Base-by-base conservation (phyloP, 768 basidiomycete species). In the Amanita rubescens region DNA sequence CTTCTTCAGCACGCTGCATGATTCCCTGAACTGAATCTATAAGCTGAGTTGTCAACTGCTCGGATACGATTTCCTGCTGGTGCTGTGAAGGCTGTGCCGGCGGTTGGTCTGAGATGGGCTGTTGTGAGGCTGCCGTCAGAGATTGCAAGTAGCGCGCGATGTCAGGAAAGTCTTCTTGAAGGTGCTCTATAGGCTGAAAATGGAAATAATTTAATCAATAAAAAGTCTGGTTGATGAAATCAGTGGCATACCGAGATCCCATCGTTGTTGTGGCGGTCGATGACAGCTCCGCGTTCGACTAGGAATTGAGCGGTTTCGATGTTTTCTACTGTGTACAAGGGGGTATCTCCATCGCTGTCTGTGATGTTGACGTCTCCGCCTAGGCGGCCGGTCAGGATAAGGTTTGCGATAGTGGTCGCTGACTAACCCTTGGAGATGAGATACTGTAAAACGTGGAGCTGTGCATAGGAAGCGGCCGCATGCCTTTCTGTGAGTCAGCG, bases 381-480 rank as follows among this genome's bases (percentile, higher is more conserved):
- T 84, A 52, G 47, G 5, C 17, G 35, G 39, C 48, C 22, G 32
- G 51, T 48, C 17, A 56, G 48, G 34, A 47, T 51, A 37, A 33
- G 56, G 54, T 49, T 46, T 57, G 42, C 45, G 35, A 45, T 48
- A 47, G 10, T 19, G 20, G 35, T 54, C 14, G 50, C 49, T 41
- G 49, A 46, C 57, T 45, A 5, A 85, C 89, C 89, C 65, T 74
- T 75, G 12, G 82, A 79, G 53, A 93, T 72, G 53, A 96, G 81
- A 69, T 91, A 95, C 12, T 82, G 75, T 32, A 96, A 71, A 38
- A 94, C 66, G 44, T 85, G 69, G 8, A 87, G 65, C 27, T 93
- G 93, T 15, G 83, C 90, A 62, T 95, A 96, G 1, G 93, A 95
- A 1, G 94, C 93, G 12, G 94, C 93, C 15, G 94, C 94, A 69